A percentile compares a stretch with the other conserved stretches of the same genome.
Evolutionary conservation across 805 yeast genomes (phyloP).

Genomic region (Clavispora fructus): DNA sequence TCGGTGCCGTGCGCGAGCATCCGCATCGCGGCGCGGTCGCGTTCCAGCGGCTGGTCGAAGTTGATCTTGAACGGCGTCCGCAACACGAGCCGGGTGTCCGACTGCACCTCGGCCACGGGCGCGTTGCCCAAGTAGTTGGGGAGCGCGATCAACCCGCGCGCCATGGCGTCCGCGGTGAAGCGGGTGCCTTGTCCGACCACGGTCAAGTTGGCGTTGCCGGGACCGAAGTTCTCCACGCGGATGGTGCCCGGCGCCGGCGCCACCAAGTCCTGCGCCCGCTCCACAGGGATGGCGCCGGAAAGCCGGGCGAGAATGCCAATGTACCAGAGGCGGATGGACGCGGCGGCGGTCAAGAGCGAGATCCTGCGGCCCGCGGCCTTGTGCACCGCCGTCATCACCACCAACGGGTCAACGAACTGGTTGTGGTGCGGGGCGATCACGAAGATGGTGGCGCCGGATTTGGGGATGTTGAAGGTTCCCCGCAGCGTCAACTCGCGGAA

Average conservation of each 20-base stretch:
- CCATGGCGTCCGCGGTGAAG: slow-evolving; percentile 28
- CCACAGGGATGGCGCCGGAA: slow-evolving; percentile 37
- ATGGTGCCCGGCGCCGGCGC: slow-evolving; percentile 27
- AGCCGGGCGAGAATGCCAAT: slow-evolving; percentile 30
- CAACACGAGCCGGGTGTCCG: slow-evolving; percentile 25
- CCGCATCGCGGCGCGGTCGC: slow-evolving; percentile 11
- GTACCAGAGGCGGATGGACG: slow-evolving; percentile 26
- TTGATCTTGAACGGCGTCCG: slow-evolving; percentile 20
- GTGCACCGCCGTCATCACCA: slow-evolving; percentile 33
- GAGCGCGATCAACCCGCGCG: slow-evolving; percentile 34
- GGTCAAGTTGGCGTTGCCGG: slow-evolving; percentile 12
- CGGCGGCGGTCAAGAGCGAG: slow-evolving; percentile 34
- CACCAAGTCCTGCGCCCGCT: slow-evolving; percentile 37
- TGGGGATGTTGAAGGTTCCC: slow-evolving; percentile 36
- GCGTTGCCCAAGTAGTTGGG: slow-evolving; percentile 32
- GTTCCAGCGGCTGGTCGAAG: slow-evolving; percentile 7
- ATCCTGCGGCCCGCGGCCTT: slow-evolving; percentile 26
- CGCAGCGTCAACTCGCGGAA: slow-evolving; percentile 36
- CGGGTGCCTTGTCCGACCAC: slow-evolving; percentile 31
- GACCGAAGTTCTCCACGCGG: slow-evolving; percentile 14
- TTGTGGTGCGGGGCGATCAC: slow-evolving; percentile 42
- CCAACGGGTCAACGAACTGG: slow-evolving; percentile 37
- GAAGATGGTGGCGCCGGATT: slow-evolving; percentile 32
- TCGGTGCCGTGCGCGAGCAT: slow-evolving; percentile 22
- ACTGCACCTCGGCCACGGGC: slow-evolving; percentile 24